Conservation (phyloP, 2,329 filamentous ascomycete species). For the Aspergillus vadensis region DNA sequence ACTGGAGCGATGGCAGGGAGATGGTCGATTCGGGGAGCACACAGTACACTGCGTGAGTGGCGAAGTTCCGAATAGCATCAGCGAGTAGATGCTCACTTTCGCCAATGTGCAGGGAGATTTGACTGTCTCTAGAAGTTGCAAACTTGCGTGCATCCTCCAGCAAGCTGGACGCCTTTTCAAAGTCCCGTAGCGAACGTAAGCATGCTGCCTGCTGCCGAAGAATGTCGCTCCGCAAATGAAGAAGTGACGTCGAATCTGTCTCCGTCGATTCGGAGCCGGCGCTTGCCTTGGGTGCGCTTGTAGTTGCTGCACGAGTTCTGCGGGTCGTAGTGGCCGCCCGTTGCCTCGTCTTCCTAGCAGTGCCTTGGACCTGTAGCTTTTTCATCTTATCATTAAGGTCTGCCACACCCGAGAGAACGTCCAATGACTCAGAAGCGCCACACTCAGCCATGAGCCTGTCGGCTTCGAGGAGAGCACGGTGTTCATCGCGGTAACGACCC, state of each 20-base stretch:
- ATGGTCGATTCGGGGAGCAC: slow-evolving; percentile 91
- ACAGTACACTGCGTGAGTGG: slow-evolving; percentile 80
- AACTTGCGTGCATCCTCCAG: slow-evolving; percentile 46
- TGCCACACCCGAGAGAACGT: slow-evolving; percentile 34
- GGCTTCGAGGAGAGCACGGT: slow-evolving; percentile 52
- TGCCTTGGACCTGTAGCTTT: slow-evolving; percentile 40
- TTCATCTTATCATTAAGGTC: slow-evolving; percentile 47
- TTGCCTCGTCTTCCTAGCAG: slow-evolving; percentile 27
- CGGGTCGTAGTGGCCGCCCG: slow-evolving; percentile 27
- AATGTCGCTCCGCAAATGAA: slow-evolving; percentile 52
- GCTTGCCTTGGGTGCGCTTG: slow-evolving; percentile 25
- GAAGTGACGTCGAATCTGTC: slow-evolving; percentile 41
- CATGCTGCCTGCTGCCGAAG: slow-evolving; percentile 55
- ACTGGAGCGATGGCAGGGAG: slow-evolving; percentile 72
- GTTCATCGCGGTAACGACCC: slow-evolving; percentile 51
- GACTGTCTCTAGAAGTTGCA: slow-evolving; percentile 56
- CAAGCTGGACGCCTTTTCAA: slow-evolving; percentile 58
- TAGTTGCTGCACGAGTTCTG: slow-evolving; percentile 35
- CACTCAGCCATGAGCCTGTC: slow-evolving; percentile 50
- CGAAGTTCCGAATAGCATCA: slow-evolving; percentile 57
- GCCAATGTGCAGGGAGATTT: slow-evolving; percentile 55
- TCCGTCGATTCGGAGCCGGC: slow-evolving; percentile 21
- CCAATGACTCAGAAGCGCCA: slow-evolving; percentile 33
- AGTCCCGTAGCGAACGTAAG: slow-evolving; percentile 51
- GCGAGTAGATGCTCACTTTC: slow-evolving; percentile 41